Conservation (phyloP, 371 early-diverging fungal genomes). For the Rhizopus stolonifer region DNA sequence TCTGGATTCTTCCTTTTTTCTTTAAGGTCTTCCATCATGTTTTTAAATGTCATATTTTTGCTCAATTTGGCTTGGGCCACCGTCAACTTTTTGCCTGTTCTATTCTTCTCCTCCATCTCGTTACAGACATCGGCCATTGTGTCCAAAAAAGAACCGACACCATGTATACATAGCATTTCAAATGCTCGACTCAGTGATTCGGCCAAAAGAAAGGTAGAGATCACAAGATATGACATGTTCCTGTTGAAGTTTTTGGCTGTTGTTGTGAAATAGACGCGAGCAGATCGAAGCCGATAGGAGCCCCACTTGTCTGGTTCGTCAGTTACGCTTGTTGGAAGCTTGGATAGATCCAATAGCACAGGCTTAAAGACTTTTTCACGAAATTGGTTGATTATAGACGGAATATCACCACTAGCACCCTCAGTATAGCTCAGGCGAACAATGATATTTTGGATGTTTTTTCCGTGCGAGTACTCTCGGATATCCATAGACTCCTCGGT, state of each 20-base stretch:
- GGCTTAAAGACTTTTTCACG: constrained; percentile 42
- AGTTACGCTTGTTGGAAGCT: constrained; percentile 42
- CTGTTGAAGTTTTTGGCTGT: constrained; percentile 26
- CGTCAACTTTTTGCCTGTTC: not conserved
- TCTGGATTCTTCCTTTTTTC: constrained; percentile 25
- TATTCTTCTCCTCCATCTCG: constrained; percentile 7
- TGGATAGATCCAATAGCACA: constrained; percentile 45
- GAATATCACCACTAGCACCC: constrained; percentile 43
- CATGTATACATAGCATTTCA: constrained; percentile 58
- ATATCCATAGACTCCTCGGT: constrained; percentile 92
- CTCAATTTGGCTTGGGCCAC: not conserved
- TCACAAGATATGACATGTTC: constrained; percentile 28
- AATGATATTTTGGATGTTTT: constrained; percentile 62
- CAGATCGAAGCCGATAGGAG: constrained; percentile 45
- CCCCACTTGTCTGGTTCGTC: constrained; percentile 43
- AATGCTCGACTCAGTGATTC: constrained; percentile 51
- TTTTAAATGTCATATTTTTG: constrained; percentile 1
- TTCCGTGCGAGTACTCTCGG: constrained; percentile 68
- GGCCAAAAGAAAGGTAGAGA: constrained; percentile 40
- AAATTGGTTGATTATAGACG: constrained; percentile 29
- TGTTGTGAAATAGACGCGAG: constrained; percentile 40
- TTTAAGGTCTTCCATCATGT: not conserved
- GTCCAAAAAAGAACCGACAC: constrained; percentile 60
- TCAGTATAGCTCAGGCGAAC: constrained; percentile 66
- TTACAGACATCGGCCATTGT: constrained; percentile 35